Conservation (phyloP, 2,329 filamentous ascomycete genomes). For the Microsporum canis region DNA sequence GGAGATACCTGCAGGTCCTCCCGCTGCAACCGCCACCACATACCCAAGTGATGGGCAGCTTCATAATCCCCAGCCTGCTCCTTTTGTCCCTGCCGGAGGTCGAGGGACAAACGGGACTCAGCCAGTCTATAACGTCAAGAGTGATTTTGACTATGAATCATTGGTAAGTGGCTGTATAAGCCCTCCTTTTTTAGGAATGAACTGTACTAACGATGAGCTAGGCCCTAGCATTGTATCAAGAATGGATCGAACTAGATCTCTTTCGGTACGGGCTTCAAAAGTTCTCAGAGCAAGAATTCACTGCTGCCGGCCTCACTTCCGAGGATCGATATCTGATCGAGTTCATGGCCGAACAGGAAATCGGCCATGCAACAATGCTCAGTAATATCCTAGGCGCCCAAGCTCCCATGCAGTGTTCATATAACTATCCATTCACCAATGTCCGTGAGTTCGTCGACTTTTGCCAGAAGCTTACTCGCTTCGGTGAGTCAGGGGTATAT, state of each 20-base stretch:
- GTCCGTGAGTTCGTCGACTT: conserved; percentile 73
- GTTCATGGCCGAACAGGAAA: conserved; percentile 68
- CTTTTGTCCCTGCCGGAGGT: conserved; percentile 62
- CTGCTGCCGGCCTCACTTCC: conserved; percentile 53
- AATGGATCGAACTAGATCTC: conserved; percentile 74
- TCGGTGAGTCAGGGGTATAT: conserved; percentile 67
- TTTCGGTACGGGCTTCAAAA: conserved; percentile 64
- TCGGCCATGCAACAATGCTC: conserved; percentile 65
- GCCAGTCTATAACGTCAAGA: conserved; percentile 65
- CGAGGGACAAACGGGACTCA: conserved; percentile 65
- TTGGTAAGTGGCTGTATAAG: conserved; percentile 33
- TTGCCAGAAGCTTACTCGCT: conserved; percentile 72
- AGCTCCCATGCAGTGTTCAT: conserved; percentile 64
- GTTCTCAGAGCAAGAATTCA: conserved; percentile 60
- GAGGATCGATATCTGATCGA: conserved; percentile 60
- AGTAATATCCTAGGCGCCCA: conserved; percentile 63
- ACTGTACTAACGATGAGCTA: conserved; percentile 12
- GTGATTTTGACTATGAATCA: conserved; percentile 75
- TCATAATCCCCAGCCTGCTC: conserved; percentile 55
- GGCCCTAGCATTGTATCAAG: conserved; percentile 63
- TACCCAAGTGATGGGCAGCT: conserved; percentile 63
- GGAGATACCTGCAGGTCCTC: conserved; percentile 47
- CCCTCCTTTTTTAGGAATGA: background rate
- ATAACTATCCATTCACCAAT: conserved; percentile 67
- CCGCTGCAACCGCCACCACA: conserved; percentile 50